Base-by-base conservation (phyloP, 1,284 basidiomycete genomes). In the Cryptococcus hybrid region DNA sequence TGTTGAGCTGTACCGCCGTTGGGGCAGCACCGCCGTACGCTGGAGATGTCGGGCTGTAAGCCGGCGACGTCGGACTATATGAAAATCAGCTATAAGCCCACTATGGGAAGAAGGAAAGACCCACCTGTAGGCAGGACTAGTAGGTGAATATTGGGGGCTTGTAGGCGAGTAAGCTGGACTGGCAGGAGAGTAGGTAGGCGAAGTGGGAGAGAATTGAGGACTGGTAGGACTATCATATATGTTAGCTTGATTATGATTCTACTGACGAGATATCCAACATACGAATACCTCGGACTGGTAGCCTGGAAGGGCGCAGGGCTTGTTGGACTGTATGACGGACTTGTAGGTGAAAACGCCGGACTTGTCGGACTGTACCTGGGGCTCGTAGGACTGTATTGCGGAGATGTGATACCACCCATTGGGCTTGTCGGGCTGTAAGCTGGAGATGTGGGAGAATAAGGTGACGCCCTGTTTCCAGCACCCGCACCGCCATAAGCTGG, bases 281-380 rank as follows among this genome's bases (percentile, higher is more conserved):
- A 61, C 35, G 90, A 91, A 75, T 91, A 92, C 70, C 87, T 87
- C 3, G 90, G 90, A 40, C 88, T 90, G 5, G 90, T 85, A 0
- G 90, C 89, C 35, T 88, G 90, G 81, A 88, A 85, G 58, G 89
- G 86, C 15, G 84, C 83, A 30, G 57, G 88, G 85, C 84, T 69
- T 3, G 73, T 68, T 0, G 76, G 74, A 7, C 67, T 69, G 56
- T 71, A 73, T 12, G 63, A 59, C 1, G 70, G 67, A 85, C 85
- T 88, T 61, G 88, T 87, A 83, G 76, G 64, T 59, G 60, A 69
- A 64, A 74, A 78, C 3, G 70, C 70, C 1, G 74, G 74, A 54
- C 55, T 52, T 51, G 55, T 63, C 49, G 63, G 60, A 30, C 60
- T 62, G 53, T 74, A 79, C 7, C 64, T 60, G 0, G 77, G 77